These are phyloP conservation scores for Ensete glaucum DNA, from an alignment of 176 grass and related monocot genomes.

Conservation along the genomic window DNA sequence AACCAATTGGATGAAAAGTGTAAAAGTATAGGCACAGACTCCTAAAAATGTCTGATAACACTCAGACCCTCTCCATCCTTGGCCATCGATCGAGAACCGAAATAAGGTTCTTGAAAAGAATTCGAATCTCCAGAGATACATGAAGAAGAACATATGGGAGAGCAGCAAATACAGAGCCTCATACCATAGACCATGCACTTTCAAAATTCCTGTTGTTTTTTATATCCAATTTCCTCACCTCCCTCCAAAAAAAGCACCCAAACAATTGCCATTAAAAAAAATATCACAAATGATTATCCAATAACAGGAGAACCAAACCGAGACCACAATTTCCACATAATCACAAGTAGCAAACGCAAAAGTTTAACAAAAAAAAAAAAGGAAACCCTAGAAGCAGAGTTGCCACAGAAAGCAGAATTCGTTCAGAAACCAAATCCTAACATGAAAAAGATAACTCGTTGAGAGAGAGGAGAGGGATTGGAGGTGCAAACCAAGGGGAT, in stretches of 20 bases:
- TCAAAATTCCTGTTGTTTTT: too few species aligned
- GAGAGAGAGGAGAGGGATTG: not conserved
- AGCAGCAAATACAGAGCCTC: not conserved
- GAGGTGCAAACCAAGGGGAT: conserved; percentile 10
- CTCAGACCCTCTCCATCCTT: not conserved
- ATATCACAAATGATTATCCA: too few species aligned
- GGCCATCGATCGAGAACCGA: not conserved
- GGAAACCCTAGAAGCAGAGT: not conserved
- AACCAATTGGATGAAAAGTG: not conserved
- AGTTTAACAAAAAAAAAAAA: not conserved
- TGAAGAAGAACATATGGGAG: not conserved
- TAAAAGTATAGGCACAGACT: not conserved
- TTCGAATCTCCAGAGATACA: not conserved
- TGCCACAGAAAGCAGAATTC: not conserved
- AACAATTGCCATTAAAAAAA: not conserved
- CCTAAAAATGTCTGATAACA: not conserved
- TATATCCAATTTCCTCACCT: too few species aligned
- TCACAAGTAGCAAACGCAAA: too few species aligned
- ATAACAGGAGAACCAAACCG: too few species aligned
- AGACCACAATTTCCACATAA: too few species aligned
- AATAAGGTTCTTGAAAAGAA: not conserved
- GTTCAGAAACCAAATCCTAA: not conserved
- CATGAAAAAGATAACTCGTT: not conserved
- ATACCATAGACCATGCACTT: too few species aligned
- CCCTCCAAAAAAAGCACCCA: not conserved